Conservation (phyloP, 2,329 filamentous ascomycete species). For the Achaetomium macrosporum region DNA sequence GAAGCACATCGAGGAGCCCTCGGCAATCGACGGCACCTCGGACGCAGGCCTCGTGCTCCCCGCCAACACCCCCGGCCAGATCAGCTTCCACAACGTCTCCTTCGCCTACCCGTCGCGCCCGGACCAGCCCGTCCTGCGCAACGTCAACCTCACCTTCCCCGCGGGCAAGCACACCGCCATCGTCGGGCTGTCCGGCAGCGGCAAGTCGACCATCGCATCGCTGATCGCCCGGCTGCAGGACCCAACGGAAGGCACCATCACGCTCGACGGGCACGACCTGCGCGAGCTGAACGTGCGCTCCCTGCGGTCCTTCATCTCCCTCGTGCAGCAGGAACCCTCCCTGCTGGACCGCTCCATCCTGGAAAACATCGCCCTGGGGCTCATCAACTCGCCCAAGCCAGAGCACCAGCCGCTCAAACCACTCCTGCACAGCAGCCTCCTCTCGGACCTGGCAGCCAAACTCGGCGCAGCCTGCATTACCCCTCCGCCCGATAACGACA, state of each 20-base stretch:
- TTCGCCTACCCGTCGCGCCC: conserved; percentile 42
- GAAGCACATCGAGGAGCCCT: conserved; percentile 49
- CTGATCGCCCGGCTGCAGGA: conserved; percentile 52
- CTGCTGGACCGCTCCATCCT: conserved; percentile 43
- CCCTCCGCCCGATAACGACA: conserved; percentile 43
- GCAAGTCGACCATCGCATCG: conserved; percentile 47
- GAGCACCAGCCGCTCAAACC: conserved; percentile 37
- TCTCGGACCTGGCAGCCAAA: conserved; percentile 47
- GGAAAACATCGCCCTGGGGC: conserved; percentile 47
- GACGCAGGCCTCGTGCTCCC: conserved; percentile 37
- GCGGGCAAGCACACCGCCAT: conserved; percentile 45
- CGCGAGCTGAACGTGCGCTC: conserved; percentile 41
- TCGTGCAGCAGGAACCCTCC: conserved; percentile 43
- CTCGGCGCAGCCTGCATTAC: conserved; percentile 39
- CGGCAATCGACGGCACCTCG: conserved; percentile 39
- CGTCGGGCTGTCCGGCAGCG: conserved; percentile 53
- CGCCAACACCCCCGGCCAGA: conserved; percentile 42
- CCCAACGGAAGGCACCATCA: conserved; percentile 42
- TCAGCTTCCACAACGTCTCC: conserved; percentile 36
- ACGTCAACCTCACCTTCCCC: conserved; percentile 33
- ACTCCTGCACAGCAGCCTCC: conserved; percentile 42
- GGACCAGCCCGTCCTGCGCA: conserved; percentile 37
- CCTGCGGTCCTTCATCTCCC: conserved; percentile 37
- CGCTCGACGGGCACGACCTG: conserved; percentile 44
- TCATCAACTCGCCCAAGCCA: conserved; percentile 38